These are phyloP conservation scores for Amanita exitialis DNA, from an alignment of 768 basidiomycete species.

Conservation along the genomic window DNA sequence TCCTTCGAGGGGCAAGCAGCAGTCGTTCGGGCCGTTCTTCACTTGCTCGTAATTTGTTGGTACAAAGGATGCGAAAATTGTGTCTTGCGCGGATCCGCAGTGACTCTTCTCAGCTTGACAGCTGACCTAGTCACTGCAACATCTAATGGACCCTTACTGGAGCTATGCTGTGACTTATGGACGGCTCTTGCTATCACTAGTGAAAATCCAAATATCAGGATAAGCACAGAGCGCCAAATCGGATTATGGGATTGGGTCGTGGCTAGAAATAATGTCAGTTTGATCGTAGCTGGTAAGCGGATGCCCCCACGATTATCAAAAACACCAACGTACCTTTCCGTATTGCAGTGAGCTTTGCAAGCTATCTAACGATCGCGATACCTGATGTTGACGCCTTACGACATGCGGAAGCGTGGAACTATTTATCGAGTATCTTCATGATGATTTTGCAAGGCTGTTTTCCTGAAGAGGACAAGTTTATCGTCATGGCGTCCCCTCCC, in stretches of 20 bases:
- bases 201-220: background rate
- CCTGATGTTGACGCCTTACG: slow-evolving; percentile 23
- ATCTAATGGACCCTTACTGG: background rate
- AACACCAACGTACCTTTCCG: background rate
- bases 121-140: slow-evolving; percentile 3
- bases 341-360: slow-evolving; percentile 33
- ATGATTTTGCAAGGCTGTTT: slow-evolving; percentile 37
- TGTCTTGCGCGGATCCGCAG: slow-evolving; percentile 3
- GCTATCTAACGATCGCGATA: slow-evolving; percentile 25
- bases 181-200: slow-evolving; percentile 10
- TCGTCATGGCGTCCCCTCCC: slow-evolving; percentile 34
- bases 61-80: slow-evolving; percentile 13
- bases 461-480: slow-evolving; percentile 39
- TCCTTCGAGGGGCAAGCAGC: slow-evolving; percentile 5
- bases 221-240: background rate
- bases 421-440: slow-evolving; percentile 38
- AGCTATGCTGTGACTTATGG: slow-evolving; percentile 30
- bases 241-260: background rate
- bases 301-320: background rate
- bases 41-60: slow-evolving; percentile 27
- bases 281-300: background rate
- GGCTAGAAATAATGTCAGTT: background rate
- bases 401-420: slow-evolving; percentile 43
- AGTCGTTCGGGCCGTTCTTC: slow-evolving; percentile 14
- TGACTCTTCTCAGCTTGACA: slow-evolving; percentile 9